phyloP scores from a whole-genome alignment of 192 early-diverging fungal genomes.

The Entophlyctis helioformis region DNA sequence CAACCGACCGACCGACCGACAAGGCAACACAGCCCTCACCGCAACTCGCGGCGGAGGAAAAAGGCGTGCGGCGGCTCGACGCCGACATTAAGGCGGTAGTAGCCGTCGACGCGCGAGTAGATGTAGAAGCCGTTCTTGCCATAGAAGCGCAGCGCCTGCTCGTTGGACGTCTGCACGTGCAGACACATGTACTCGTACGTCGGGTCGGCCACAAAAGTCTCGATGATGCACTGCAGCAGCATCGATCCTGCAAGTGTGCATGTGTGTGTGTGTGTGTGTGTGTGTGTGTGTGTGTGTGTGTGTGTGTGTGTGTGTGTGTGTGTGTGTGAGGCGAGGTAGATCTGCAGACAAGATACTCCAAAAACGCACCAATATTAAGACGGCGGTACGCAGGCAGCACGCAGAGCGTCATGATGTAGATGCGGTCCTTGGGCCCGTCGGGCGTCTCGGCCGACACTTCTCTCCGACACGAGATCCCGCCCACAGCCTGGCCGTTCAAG shows the following conservation, averaged over 20 bases:
- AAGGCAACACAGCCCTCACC: too few relatives aligned
- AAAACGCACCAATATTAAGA: conserved; percentile 55
- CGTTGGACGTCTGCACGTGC: conserved; percentile 79
- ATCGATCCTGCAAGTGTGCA: conserved; percentile 45
- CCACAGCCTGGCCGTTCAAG: conserved; percentile 54
- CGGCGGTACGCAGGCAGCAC: conserved; percentile 74
- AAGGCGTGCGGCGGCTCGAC: conserved; percentile 77
- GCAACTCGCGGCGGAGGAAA: conserved; percentile 18
- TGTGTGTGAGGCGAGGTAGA: too few relatives aligned
- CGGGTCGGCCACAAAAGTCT: conserved; percentile 33
- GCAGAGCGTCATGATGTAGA: conserved; percentile 92
- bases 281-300: too few relatives aligned
- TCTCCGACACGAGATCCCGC: conserved; percentile 73
- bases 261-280: too few relatives aligned
- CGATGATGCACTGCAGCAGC: conserved; percentile 45
- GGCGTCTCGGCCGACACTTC: conserved; percentile 39
- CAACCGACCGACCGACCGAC: too few relatives aligned
- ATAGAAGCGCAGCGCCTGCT: conserved; percentile 74
- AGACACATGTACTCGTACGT: conserved; percentile 50
- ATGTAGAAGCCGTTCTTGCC: conserved; percentile 62
- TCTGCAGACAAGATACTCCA: too few relatives aligned
- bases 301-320: too few relatives aligned
- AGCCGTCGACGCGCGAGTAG: conserved; percentile 43
- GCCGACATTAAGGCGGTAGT: conserved; percentile 56
- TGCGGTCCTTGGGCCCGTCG: conserved; percentile 5